These are phyloP conservation scores for Neurospora sp. DNA, from an alignment of 495 filamentous ascomycete genomes.

Conservation along the genomic window DNA sequence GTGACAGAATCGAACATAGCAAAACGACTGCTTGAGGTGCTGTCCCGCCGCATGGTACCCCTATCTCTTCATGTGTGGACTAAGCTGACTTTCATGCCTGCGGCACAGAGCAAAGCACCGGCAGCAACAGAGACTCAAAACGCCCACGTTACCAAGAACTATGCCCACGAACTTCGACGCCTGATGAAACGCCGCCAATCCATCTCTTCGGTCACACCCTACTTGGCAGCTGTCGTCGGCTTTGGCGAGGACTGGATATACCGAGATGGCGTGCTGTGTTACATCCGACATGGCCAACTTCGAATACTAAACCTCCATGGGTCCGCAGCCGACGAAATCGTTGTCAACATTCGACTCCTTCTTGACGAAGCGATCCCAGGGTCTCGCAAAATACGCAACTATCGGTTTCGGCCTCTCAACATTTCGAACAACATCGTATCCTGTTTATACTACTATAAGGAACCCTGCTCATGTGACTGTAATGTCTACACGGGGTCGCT, in stretches of 20 bases:
- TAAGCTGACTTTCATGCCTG: slow-evolving; percentile 8
- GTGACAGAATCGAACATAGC: slow-evolving; percentile 53
- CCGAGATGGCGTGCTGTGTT: slow-evolving; percentile 52
- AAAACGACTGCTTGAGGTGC: slow-evolving; percentile 48
- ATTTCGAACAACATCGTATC: slow-evolving; percentile 53
- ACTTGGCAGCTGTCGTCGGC: slow-evolving; percentile 48
- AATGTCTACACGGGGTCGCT: slow-evolving; percentile 37
- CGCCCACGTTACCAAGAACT: slow-evolving; percentile 38
- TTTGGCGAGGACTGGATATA: slow-evolving; percentile 54
- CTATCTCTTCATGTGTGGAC: background rate
- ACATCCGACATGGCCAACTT: slow-evolving; percentile 44
- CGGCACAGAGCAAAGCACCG: slow-evolving; percentile 41
- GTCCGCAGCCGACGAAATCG: slow-evolving; percentile 41
- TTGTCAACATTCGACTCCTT: slow-evolving; percentile 45
- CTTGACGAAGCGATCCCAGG: slow-evolving; percentile 24
- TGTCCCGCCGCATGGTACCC: background rate
- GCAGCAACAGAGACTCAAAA: slow-evolving; percentile 48
- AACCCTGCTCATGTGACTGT: background rate
- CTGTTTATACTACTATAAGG: slow-evolving; percentile 35
- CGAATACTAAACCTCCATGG: slow-evolving; percentile 55
- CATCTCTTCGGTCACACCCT: slow-evolving; percentile 52
- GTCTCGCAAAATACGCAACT: slow-evolving; percentile 25
- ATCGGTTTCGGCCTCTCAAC: slow-evolving; percentile 48
- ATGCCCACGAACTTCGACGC: slow-evolving; percentile 46
- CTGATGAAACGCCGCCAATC: slow-evolving; percentile 53